Evolutionary conservation across 306 rosid genomes (phyloP), one percentile per base, ranked within the genome.

Genomic region (Urtica urens): DNA sequence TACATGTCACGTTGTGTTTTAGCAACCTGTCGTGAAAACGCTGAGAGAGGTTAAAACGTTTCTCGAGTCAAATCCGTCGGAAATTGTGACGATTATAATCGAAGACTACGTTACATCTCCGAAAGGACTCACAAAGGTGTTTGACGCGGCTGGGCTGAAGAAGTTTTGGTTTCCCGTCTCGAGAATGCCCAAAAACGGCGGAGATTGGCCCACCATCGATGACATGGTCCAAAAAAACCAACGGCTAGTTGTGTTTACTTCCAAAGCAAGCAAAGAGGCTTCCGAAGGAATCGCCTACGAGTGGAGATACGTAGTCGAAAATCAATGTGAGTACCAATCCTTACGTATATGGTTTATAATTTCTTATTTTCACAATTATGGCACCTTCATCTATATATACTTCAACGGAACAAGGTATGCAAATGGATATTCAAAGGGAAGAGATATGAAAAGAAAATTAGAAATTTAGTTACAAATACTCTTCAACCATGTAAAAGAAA

Each of bases 311-410:
- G 42, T 90, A 11, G 87, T 81, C 4, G 99, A 90, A 73, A 85
- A 85, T 74, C 95, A 90, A 72, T 90, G 99, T 85, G 56, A 79
- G 94, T 49, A n/a, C n/a, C n/a, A n/a, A n/a, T n/a, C n/a, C n/a
- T n/a, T n/a, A n/a, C n/a, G n/a, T n/a, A n/a, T n/a, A n/a, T n/a
- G n/a, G n/a, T n/a, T n/a, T n/a, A n/a, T n/a, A n/a, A n/a, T n/a
- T n/a, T n/a, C n/a, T n/a, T n/a, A n/a, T n/a, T n/a, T n/a, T n/a
- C n/a, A n/a, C n/a, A n/a, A n/a, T n/a, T n/a, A n/a, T n/a, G n/a
- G n/a, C n/a, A n/a, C n/a, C n/a, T n/a, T n/a, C n/a, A n/a, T n/a
- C n/a, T n/a, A n/a, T n/a, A n/a, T n/a, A n/a, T n/a, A n/a, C n/a
- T n/a, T n/a, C n/a, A n/a, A n/a, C n/a, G n/a, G n/a, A n/a, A n/a